These are phyloP conservation scores for Coemansia reversa DNA, from an alignment of 192 early-diverging fungal species.

Conservation along the genomic window DNA sequence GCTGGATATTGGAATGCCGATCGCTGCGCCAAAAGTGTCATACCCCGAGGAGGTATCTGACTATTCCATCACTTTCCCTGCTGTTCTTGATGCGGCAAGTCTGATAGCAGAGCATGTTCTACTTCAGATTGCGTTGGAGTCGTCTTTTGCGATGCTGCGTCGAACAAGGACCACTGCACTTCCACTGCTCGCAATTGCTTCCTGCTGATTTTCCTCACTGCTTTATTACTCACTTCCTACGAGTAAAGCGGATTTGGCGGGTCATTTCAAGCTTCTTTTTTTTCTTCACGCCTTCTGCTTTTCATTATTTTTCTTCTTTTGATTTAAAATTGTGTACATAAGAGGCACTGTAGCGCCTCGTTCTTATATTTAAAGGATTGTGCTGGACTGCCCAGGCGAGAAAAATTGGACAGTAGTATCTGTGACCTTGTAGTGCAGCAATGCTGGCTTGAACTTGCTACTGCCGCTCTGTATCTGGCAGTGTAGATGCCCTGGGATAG, in stretches of 20 bases:
- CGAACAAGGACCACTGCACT: background rate
- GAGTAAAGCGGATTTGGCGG: too few relatives aligned
- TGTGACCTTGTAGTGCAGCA: constrained; percentile 34
- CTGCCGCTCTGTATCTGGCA: constrained; percentile 19
- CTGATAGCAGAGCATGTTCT: constrained; percentile 27
- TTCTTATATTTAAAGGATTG: constrained; percentile 18
- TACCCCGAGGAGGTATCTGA: background rate
- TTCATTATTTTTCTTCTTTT: too few relatives aligned
- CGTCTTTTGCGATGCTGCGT: constrained; percentile 26
- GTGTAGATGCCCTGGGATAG: constrained; percentile 33
- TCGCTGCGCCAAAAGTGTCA: background rate
- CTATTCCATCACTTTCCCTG: background rate
- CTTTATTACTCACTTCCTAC: too few relatives aligned
- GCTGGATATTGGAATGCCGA: constrained; percentile 24
- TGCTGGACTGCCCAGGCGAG: constrained; percentile 48
- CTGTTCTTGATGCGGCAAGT: constrained; percentile 3
- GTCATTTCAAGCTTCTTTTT: too few relatives aligned
- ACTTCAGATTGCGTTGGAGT: constrained; percentile 37
- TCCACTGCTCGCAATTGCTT: too few relatives aligned
- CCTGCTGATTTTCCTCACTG: too few relatives aligned
- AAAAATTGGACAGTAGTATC: constrained; percentile 47
- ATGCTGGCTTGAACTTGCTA: constrained; percentile 28
- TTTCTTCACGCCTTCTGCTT: too few relatives aligned
- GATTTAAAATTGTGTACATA: too few relatives aligned
- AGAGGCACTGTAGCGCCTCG: too few relatives aligned